Evolutionary conservation across 1,139 yeast species (phyloP).

Genomic region (Taphrina pruni): DNA sequence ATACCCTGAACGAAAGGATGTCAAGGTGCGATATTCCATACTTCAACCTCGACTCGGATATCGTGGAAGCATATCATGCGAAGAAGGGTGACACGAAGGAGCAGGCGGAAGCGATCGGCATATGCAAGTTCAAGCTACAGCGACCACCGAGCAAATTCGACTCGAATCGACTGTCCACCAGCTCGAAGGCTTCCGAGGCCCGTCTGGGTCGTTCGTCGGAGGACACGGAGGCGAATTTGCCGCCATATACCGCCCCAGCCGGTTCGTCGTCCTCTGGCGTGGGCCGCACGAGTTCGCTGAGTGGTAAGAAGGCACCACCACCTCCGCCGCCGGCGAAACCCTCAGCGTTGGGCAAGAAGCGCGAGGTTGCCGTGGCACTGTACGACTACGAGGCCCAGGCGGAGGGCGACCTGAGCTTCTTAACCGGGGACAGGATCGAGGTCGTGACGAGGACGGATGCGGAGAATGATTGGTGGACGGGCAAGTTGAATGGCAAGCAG

Average conservation of each 20-base stretch:
- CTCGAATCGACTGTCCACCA: constrained; percentile 36
- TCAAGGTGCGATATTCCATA: constrained; percentile 97
- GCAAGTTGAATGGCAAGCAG: constrained; percentile 78
- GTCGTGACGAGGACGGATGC: constrained; percentile 81
- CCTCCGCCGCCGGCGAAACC: constrained; percentile 56
- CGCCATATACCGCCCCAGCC: constrained; percentile 37
- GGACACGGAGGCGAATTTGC: constrained; percentile 38
- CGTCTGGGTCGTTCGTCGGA: constrained; percentile 22
- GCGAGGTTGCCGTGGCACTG: constrained; percentile 71
- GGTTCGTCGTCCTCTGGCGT: constrained; percentile 38
- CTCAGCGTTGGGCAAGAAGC: constrained; percentile 50
- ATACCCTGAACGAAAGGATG: constrained; percentile 86
- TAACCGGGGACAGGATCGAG: constrained; percentile 86
- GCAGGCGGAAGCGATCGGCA: constrained; percentile 79
- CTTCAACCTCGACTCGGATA: constrained; percentile 75
- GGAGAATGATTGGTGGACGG: constrained; percentile 96
- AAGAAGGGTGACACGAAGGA: constrained; percentile 94
- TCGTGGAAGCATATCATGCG: constrained; percentile 73
- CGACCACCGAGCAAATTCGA: constrained; percentile 30
- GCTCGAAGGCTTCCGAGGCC: constrained; percentile 40
- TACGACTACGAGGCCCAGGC: constrained; percentile 84
- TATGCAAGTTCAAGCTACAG: constrained; percentile 85
- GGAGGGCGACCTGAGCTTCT: constrained; percentile 83
- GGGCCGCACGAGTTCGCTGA: constrained; percentile 45
- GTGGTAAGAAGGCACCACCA: constrained; percentile 47